Evolutionary conservation across 1,284 basidiomycete genomes (phyloP), one percentile per base, ranked within the genome.

Genomic region (Cystobasidium slooffiae): DNA sequence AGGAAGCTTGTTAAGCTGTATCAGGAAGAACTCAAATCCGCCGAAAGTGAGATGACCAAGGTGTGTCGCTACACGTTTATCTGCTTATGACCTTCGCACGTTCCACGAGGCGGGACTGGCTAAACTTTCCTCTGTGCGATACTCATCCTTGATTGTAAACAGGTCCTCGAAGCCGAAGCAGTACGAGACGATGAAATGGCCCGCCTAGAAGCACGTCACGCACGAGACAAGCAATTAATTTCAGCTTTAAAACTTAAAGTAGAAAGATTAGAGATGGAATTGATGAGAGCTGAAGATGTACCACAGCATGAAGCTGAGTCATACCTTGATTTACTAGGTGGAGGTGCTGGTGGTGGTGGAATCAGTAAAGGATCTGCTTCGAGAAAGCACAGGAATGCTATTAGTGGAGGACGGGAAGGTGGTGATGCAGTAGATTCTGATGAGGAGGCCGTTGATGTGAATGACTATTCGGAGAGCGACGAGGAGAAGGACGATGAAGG

Each of bases 211-310:
- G 41, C 63, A 18, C 70, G 70, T 3, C 70, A 73, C 41, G 37
- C 53, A 37, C 14, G 63, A 59, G 70, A 73, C 53, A 73, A 73
- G 53, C 70, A 73, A 16, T 22, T 66, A 41, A 73, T 73, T 22
- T 65, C 62, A 18, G 70, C 70, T 7, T 44, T 73, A 6, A 65
- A 59, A 22, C 51, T 66, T 22, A 65, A 66, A 47, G 41, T 65
- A 6, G 70, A 73, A 53, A 20, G 53, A 20, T 61, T 64, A 24
- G 51, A 53, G 24, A 9, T 66, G 41, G 70, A 59, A 22, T 52
- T 73, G 12, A 24, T 44, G 9, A n/a, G 63, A 46, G 70, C 70
- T 22, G 62, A 65, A 51, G 70, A 73, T n/a, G 70, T 73, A 41
- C 70, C 62, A 18, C 49, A 65, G 52, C 70, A 65, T 18, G 62